Conservation (phyloP, 2,329 filamentous ascomycete species). For the Sporothrix humicola region DNA sequence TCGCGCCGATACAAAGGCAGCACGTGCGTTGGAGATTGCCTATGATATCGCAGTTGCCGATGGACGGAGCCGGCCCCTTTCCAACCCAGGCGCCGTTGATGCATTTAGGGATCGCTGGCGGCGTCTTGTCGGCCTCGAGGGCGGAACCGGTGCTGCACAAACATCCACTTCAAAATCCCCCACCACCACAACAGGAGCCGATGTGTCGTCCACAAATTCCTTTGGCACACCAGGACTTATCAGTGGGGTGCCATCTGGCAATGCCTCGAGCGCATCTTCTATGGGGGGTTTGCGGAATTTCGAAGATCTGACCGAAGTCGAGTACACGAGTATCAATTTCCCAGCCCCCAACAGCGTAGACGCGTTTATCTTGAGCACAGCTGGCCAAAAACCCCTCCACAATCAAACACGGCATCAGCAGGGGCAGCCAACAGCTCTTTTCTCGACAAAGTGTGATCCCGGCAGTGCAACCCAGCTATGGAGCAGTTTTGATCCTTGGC, state of each 20-base stretch:
- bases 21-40: conserved; percentile 42
- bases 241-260: not conserved
- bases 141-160: not conserved
- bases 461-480: not conserved
- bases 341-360: conserved; percentile 31
- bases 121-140: conserved; percentile 39
- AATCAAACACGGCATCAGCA: not conserved
- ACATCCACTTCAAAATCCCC: not conserved
- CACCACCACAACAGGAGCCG: not conserved
- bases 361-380: conserved; percentile 21
- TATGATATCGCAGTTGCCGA: conserved; percentile 42
- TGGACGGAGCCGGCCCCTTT: conserved; percentile 43
- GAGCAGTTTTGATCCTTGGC: conserved; percentile 28
- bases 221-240: not conserved
- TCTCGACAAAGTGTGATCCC: not conserved
- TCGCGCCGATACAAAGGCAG: conserved; percentile 40
- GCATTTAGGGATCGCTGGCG: conserved; percentile 46
- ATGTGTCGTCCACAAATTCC: not conserved
- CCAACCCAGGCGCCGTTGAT: conserved; percentile 38
- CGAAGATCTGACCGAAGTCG: conserved; percentile 19
- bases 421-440: not conserved
- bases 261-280: not conserved
- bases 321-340: conserved; percentile 27
- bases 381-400: conserved; percentile 13
- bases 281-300: conserved; percentile 20